Percentiles rank a stretch among this genome's conserved stretches.
Evolutionary conservation across 2,329 filamentous ascomycete species (phyloP).

Genomic region (Macrophomina phaseolina): DNA sequence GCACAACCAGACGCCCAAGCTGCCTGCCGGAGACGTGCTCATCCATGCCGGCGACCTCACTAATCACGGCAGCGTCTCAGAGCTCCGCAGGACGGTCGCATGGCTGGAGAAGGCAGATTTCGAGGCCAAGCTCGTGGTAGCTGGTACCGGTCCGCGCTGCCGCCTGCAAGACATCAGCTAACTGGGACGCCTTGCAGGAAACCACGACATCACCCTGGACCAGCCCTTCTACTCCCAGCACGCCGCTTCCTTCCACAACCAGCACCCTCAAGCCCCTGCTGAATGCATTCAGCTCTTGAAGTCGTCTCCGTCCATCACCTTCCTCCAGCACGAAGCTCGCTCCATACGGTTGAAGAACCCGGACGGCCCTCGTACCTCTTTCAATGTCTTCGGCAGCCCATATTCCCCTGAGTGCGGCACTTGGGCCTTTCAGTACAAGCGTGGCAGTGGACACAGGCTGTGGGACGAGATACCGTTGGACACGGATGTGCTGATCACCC

Average conservation of each 20-base stretch:
- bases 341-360: slow-evolving; percentile 61
- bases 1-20: slow-evolving; percentile 68
- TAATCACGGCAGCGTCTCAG: slow-evolving; percentile 67
- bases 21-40: slow-evolving; percentile 74
- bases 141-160: slow-evolving; percentile 54
- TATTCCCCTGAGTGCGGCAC: slow-evolving; percentile 61
- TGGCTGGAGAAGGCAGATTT: slow-evolving; percentile 74
- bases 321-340: slow-evolving; percentile 65
- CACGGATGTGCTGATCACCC: slow-evolving; percentile 71
- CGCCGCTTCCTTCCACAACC: slow-evolving; percentile 62
- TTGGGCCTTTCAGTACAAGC: slow-evolving; percentile 72
- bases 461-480: slow-evolving; percentile 68
- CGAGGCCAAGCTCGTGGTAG: slow-evolving; percentile 72
- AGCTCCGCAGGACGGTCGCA: slow-evolving; percentile 64
- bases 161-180: slow-evolving; percentile 21
- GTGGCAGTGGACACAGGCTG: slow-evolving; percentile 49
- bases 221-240: slow-evolving; percentile 63
- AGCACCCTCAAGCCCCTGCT: slow-evolving; percentile 57
- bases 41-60: slow-evolving; percentile 80
- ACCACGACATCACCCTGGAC: slow-evolving; percentile 77
- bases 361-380: slow-evolving; percentile 62
- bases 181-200: slow-evolving; percentile 56
- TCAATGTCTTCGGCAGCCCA: slow-evolving; percentile 75
- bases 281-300: slow-evolving; percentile 62
- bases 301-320: slow-evolving; percentile 61